Evolutionary conservation across 805 yeast genomes (phyloP).

Genomic region (Nakazawaea wyomingensis): DNA sequence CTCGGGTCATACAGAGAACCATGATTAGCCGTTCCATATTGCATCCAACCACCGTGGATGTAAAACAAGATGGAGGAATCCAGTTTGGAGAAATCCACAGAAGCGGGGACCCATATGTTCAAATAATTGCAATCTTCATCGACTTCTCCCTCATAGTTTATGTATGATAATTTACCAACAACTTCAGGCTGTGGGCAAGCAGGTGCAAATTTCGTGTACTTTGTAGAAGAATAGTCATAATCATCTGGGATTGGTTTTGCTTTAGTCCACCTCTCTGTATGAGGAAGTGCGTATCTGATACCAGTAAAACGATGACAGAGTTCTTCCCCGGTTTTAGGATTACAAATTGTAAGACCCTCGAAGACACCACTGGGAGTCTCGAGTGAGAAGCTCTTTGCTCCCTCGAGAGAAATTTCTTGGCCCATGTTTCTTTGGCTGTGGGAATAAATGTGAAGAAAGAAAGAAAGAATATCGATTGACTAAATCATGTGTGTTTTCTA

Average conservation of each 20-base stretch:
- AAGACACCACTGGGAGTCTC: constrained; percentile 7
- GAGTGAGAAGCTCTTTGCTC: constrained; percentile 1
- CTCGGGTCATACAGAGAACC: constrained; percentile 16
- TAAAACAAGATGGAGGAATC: constrained; percentile 33
- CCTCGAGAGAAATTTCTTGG: constrained; percentile 9
- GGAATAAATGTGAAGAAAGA: too few relatives aligned
- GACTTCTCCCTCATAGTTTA: neutral
- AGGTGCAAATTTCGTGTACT: constrained; percentile 21
- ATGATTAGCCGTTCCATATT: constrained; percentile 26
- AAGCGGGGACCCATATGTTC: constrained; percentile 35
- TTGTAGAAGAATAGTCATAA: constrained; percentile 28
- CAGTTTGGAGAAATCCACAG: neutral
- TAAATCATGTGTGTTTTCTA: too few relatives aligned
- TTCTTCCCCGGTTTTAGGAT: constrained; percentile 5
- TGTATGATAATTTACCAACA: neutral
- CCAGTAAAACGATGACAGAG: constrained; percentile 22
- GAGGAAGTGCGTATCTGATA: constrained; percentile 31
- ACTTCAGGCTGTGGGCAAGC: constrained; percentile 25
- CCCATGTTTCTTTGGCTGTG: constrained; percentile 4
- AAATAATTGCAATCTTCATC: constrained; percentile 29
- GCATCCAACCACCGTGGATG: constrained; percentile 42
- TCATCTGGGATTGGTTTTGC: constrained; percentile 24
- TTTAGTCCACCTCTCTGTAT: constrained; percentile 26
- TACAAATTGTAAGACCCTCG: constrained; percentile 8
- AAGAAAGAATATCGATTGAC: neutral